Base-by-base conservation (phyloP, 2,329 filamentous ascomycete genomes). In the Monosporascus sp. region DNA sequence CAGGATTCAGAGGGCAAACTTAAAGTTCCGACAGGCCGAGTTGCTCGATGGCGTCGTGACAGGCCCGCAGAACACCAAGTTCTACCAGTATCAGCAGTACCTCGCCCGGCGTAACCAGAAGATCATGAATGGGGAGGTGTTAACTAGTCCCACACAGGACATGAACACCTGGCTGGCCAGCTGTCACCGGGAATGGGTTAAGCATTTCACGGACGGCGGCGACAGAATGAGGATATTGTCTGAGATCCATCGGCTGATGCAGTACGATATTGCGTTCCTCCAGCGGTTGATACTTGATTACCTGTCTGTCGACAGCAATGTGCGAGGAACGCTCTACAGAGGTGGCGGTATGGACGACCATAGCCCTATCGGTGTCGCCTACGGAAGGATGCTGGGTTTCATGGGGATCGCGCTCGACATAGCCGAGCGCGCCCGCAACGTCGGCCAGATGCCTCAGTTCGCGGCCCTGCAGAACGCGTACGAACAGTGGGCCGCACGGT, bases 201-300 rank as follows among this genome's bases (percentile, higher is more conserved):
- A 43, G 1, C n/a, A 22, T 17, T 57, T 56, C 41, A 11, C 48
- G 5, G 26, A 49, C 4, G 61, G 61, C 11, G 62, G 61, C 7
- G 1, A 0, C 19, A 9, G 65, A 0, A 62, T 66, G 58, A 37
- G 27, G 16, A 1, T 5, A 5, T 6, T 59, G 5, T 6, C 52
- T 1, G 17, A 26, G 8, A 19, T 55, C 8, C 49, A 61, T 14
- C 40, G 46, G 5, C 1, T 34, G 3, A 43, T 61, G 36, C 51
- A 54, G 27, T 2, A 26, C 0, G 65, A 66, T 1, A 20, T 66
- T 24, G 46, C 41, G 1, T 31, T 49, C 8, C 8, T 65, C 44
- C 52, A 67, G 52, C 55, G 53, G 5, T 54, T 66, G 51, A 27
- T 63, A 2, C 59, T 64, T n/a, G 56, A 62, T 17, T 62, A 50